Evolutionary conservation across 208 protist genomes (phyloP).

Genomic region (Tritrichomonas musculus): DNA sequence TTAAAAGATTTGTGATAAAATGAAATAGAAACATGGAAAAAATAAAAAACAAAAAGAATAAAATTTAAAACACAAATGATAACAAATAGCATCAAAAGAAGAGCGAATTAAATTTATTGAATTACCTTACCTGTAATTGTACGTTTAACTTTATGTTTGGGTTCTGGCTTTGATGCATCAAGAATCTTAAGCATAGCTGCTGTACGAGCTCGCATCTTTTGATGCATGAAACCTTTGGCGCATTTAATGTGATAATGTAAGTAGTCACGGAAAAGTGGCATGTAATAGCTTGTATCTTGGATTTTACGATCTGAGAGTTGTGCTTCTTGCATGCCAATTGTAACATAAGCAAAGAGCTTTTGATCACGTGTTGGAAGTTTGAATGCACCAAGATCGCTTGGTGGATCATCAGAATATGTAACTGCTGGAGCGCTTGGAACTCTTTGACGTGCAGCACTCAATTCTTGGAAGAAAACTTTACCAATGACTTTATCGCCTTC

Average conservation of each 20-base stretch:
- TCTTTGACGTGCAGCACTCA: not conserved
- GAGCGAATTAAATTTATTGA: too few species aligned
- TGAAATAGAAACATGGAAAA: too few species aligned
- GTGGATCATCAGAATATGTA: not conserved
- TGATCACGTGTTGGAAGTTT: not conserved
- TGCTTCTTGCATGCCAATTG: not conserved
- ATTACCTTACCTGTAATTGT: conserved; percentile 10
- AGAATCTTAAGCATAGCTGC: conserved; percentile 2
- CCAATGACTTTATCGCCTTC: not conserved
- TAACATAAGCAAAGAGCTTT: not conserved
- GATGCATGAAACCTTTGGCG: conserved; percentile 31
- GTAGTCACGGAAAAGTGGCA: conserved; percentile 29
- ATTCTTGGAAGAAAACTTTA: conserved; percentile 6
- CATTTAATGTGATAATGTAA: conserved; percentile 34
- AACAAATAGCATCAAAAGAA: too few species aligned
- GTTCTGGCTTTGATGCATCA: not conserved
- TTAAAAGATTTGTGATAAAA: too few species aligned
- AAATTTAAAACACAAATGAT: too few species aligned
- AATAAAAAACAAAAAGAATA: too few species aligned
- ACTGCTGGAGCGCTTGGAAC: not conserved
- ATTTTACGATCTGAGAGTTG: not conserved
- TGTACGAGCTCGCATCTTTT: conserved; percentile 14
- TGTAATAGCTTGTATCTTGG: not conserved
- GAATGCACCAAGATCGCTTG: not conserved
- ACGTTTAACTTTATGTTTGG: not conserved